Percentiles rank a stretch among this genome's conserved stretches.
Conservation (phyloP, 1,284 basidiomycete species). For the Ustilago bromivora region DNA sequence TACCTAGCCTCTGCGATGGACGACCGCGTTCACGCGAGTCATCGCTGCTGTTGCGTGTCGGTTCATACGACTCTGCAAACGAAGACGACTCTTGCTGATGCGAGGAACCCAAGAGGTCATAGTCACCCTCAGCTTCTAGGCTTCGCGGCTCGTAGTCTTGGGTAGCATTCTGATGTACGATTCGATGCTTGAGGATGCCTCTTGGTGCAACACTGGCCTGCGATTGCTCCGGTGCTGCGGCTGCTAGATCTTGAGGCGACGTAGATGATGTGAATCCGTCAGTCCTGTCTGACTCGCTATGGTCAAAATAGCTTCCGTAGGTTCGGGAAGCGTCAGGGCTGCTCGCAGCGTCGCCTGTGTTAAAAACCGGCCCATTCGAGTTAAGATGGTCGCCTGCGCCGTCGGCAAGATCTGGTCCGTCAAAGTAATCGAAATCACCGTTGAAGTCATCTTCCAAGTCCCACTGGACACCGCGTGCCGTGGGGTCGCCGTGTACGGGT, state of each 20-base stretch:
- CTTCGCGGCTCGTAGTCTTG: conserved; percentile 45
- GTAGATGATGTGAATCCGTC: conserved; percentile 48
- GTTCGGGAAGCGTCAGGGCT: conserved; percentile 52
- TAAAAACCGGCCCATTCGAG: conserved; percentile 49
- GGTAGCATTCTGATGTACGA: conserved; percentile 33
- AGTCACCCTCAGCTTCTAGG: conserved; percentile 42
- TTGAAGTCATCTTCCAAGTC: conserved; percentile 72
- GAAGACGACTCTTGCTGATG: conserved; percentile 36
- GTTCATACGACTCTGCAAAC: conserved; percentile 39
- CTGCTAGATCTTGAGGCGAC: conserved; percentile 53
- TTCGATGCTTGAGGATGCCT: conserved; percentile 57
- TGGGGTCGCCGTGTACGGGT: conserved; percentile 36
- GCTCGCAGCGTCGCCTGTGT: conserved; percentile 56
- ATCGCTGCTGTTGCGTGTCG: conserved; percentile 25
- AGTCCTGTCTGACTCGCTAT: conserved; percentile 55
- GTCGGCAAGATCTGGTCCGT: conserved; percentile 73
- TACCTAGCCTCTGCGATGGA: conserved; percentile 56
- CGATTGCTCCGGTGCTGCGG: conserved; percentile 45
- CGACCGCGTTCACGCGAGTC: conserved; percentile 53
- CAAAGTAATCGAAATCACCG: conserved; percentile 77
- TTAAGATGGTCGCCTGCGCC: conserved; percentile 32
- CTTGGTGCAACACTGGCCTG: conserved; percentile 52
- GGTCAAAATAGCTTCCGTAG: conserved; percentile 55
- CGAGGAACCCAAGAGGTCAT: conserved; percentile 43
- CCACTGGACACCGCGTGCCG: conserved; percentile 59